These are phyloP conservation scores for Malassezia cuniculi DNA, from an alignment of 1,284 basidiomycete species.

Conservation along the genomic window DNA sequence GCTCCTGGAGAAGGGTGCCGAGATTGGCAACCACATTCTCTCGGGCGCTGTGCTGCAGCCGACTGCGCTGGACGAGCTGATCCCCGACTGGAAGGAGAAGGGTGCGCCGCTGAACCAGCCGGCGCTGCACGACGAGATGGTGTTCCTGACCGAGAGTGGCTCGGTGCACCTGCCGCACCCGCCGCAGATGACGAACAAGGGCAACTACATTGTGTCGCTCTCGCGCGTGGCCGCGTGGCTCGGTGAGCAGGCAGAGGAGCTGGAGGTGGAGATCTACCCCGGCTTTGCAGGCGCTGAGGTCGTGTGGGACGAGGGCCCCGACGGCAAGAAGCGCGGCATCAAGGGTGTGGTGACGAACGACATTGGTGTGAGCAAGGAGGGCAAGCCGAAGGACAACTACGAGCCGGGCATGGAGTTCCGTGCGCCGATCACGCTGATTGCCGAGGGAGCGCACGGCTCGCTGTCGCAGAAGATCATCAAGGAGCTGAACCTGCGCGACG, in stretches of 20 bases:
- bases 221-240: constrained; percentile 83
- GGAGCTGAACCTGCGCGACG: constrained; percentile 64
- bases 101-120: constrained; percentile 59
- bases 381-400: constrained; percentile 71
- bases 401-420: constrained; percentile 96
- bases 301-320: constrained; percentile 59
- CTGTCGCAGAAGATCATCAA: constrained; percentile 70
- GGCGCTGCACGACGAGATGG: constrained; percentile 71
- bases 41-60: constrained; percentile 94
- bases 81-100: constrained; percentile 69
- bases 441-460: constrained; percentile 88
- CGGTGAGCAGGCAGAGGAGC: constrained; percentile 69
- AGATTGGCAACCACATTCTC: constrained; percentile 86
- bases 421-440: constrained; percentile 83
- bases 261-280: constrained; percentile 91
- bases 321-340: constrained; percentile 52
- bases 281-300: constrained; percentile 84
- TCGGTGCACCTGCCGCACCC: constrained; percentile 85
- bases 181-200: constrained; percentile 88
- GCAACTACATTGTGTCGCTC: constrained; percentile 86
- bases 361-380: constrained; percentile 72
- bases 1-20: constrained; percentile 83
- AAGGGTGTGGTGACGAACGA: constrained; percentile 85
- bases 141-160: constrained; percentile 61
- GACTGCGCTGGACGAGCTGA: constrained; percentile 73